phyloP scores from a whole-genome alignment of 148 eudicot genomes.

The Vaccinium macrocarpon region DNA sequence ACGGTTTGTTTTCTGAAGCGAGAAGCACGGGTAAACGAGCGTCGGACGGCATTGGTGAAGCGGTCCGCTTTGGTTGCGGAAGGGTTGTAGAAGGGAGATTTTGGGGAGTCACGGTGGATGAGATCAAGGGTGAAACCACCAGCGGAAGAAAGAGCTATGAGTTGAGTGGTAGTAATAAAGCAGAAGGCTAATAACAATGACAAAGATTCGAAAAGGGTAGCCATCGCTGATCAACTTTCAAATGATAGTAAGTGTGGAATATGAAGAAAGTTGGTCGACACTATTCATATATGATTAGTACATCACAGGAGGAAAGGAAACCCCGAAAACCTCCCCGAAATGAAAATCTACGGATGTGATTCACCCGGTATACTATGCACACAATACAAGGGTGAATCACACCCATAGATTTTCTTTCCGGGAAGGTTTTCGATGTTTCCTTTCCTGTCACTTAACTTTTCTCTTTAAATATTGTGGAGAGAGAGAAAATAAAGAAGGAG shows the following conservation, averaged over 20 bases:
- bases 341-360: too few species aligned
- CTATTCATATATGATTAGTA: neutral
- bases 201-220: neutral
- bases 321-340: too few species aligned
- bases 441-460: too few species aligned
- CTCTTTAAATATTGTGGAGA: too few species aligned
- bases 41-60: constrained; percentile 9
- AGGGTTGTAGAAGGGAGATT: constrained; percentile 35
- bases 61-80: constrained; percentile 27
- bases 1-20: neutral
- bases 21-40: constrained; percentile 14
- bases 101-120: constrained; percentile 38
- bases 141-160: neutral
- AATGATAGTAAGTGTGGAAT: neutral
- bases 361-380: too few species aligned
- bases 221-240: neutral
- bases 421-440: too few species aligned
- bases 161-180: neutral
- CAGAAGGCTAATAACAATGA: neutral
- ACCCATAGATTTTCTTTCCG: too few species aligned
- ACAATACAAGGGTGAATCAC: too few species aligned
- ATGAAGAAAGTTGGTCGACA: neutral
- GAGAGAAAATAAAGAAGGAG: too few species aligned
- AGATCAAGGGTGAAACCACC: constrained; percentile 28
- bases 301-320: too few species aligned